These are phyloP conservation scores for Salix viminalis DNA, from an alignment of 345 rosid species.

Conservation along the genomic window DNA sequence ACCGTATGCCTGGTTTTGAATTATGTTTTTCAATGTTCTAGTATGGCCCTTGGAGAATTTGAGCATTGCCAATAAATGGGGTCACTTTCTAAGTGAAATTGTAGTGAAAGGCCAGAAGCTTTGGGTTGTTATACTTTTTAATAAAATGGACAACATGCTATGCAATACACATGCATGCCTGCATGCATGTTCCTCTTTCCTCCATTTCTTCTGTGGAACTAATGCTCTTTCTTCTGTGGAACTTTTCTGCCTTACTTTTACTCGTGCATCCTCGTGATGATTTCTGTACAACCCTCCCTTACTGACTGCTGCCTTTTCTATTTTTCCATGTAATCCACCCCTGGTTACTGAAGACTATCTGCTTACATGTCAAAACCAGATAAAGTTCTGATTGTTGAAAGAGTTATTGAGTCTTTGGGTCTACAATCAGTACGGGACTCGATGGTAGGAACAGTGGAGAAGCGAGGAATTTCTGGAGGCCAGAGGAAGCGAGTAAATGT, in stretches of 20 bases:
- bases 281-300: conserved; percentile 1
- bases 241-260: not conserved
- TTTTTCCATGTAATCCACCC: conserved; percentile 2
- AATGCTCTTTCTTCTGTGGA: not conserved
- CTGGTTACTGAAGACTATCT: conserved; percentile 48
- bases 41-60: not conserved
- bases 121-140: no score
- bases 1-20: not conserved
- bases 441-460: conserved; percentile 92
- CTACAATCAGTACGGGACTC: conserved; percentile 73
- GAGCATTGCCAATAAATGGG: no score
- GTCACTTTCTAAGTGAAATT: no score
- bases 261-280: not conserved
- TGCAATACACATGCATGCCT: no score
- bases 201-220: not conserved
- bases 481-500: conserved; percentile 95
- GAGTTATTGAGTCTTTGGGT: conserved; percentile 85
- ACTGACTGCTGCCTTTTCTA: not conserved
- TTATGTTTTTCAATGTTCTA: not conserved
- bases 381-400: conserved; percentile 81
- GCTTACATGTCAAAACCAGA: conserved; percentile 60
- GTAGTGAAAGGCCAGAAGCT: no score
- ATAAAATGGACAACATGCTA: no score
- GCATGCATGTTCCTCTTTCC: not conserved
- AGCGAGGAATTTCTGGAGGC: conserved; percentile 95